These are phyloP conservation scores for Ceratobasidium sp. DNA, from an alignment of 1,284 basidiomycete genomes.

Conservation along the genomic window DNA sequence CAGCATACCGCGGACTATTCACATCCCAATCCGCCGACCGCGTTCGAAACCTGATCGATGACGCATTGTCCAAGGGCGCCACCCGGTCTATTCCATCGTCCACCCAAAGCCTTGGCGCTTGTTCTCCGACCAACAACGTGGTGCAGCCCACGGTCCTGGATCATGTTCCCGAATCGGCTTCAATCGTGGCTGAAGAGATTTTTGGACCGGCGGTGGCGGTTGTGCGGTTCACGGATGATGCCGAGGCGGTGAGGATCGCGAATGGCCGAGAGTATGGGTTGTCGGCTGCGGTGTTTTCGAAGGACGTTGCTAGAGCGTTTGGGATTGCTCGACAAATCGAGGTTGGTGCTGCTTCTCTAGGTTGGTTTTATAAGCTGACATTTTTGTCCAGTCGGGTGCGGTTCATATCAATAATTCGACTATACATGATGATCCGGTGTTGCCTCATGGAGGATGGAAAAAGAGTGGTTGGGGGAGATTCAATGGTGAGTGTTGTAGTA, in stretches of 20 bases:
- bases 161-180: conserved; percentile 44
- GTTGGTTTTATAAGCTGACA: conserved; percentile 37
- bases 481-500: conserved; percentile 35
- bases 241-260: conserved; percentile 51
- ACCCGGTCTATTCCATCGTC: conserved; percentile 46
- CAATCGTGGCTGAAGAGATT: conserved; percentile 50
- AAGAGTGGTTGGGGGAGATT: conserved; percentile 43
- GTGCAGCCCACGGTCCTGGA: conserved; percentile 50
- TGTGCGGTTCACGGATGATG: conserved; percentile 52
- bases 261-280: conserved; percentile 52
- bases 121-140: conserved; percentile 35
- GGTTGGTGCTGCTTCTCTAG: neutral
- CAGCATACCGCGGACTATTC: conserved; percentile 47
- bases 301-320: conserved; percentile 47
- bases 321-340: conserved; percentile 48
- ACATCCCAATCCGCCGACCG: conserved; percentile 48
- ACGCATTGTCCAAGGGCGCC: conserved; percentile 51
- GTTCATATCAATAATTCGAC: conserved; percentile 48
- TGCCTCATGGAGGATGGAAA: conserved; percentile 46
- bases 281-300: conserved; percentile 49
- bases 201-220: conserved; percentile 57
- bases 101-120: neutral
- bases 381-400: conserved; percentile 41
- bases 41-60: conserved; percentile 48
- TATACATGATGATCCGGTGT: conserved; percentile 38